These are phyloP conservation scores for Hortaea werneckii DNA, from an alignment of 2,329 filamentous ascomycete species.

Conservation along the genomic window DNA sequence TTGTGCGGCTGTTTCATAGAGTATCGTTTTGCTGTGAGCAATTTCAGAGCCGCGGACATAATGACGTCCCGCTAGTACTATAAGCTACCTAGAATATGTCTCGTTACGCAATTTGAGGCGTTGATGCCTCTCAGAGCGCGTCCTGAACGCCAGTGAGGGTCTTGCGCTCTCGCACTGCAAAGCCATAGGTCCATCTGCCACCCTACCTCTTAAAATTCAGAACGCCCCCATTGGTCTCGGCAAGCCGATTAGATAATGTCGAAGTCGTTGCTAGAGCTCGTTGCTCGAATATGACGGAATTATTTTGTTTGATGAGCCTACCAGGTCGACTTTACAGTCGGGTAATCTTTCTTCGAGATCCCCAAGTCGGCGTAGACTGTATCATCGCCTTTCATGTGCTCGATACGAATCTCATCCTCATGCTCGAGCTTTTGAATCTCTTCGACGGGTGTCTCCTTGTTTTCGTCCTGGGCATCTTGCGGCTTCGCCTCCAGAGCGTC, in stretches of 20 bases:
- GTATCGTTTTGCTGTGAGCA: no score
- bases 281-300: no score
- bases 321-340: slow-evolving; percentile 54
- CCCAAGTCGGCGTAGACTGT: slow-evolving; percentile 52
- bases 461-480: slow-evolving; percentile 42
- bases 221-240: not conserved
- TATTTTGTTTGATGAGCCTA: slow-evolving; percentile 14
- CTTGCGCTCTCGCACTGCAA: no score
- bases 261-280: not conserved
- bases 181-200: no score
- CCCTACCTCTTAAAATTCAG: not conserved
- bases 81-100: no score
- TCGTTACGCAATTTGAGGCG: no score
- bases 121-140: no score
- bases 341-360: slow-evolving; percentile 53
- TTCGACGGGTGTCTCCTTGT: slow-evolving; percentile 54
- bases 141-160: no score
- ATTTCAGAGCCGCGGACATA: no score
- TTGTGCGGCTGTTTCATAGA: no score
- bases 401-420: slow-evolving; percentile 61
- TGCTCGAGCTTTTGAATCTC: slow-evolving; percentile 66
- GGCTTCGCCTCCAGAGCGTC: slow-evolving; percentile 47
- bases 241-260: not conserved
- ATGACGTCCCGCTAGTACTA: no score
- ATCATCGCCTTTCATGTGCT: slow-evolving; percentile 48